Percentiles rank a stretch among this genome's conserved stretches.
phyloP scores from a whole-genome alignment of 2,329 filamentous ascomycete species.

The Cadophora luteo-olivacea region DNA sequence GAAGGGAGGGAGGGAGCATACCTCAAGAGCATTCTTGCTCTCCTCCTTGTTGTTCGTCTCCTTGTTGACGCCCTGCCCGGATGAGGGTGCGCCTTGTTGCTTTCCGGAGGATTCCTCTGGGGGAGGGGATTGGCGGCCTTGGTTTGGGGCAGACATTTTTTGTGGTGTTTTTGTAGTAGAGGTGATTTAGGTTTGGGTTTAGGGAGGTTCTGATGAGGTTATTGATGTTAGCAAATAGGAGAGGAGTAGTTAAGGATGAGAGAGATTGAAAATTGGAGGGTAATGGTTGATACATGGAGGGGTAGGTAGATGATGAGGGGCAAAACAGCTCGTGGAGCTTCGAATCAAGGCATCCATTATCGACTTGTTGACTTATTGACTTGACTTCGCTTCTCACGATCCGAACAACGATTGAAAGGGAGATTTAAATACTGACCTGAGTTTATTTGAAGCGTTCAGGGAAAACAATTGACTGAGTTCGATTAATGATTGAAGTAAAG shows the following conservation, averaged over 20 bases:
- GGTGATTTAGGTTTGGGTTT: conserved; percentile 20
- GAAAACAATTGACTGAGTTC: neutral
- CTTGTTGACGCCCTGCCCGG: conserved; percentile 63
- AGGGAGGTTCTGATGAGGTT: neutral
- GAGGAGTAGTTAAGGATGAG: too few species aligned
- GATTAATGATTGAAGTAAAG: neutral
- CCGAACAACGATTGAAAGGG: neutral
- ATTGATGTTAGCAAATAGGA: neutral
- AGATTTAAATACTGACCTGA: neutral
- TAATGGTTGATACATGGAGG: too few species aligned
- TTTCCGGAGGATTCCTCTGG: conserved; percentile 70
- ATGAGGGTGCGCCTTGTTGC: conserved; percentile 66
- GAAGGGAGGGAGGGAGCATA: conserved; percentile 40
- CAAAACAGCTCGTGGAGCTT: neutral
- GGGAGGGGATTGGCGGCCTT: conserved; percentile 79
- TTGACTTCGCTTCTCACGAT: neutral
- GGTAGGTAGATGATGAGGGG: neutral
- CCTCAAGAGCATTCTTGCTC: conserved; percentile 57
- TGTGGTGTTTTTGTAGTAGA: too few species aligned
- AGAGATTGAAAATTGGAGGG: too few species aligned
- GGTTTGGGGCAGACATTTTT: conserved; percentile 55
- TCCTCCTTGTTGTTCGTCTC: conserved; percentile 57
- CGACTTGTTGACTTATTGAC: neutral
- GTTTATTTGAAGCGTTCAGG: neutral
- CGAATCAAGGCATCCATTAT: neutral